Base-by-base conservation (phyloP, 495 filamentous ascomycete genomes). In the Xylaria curta region DNA sequence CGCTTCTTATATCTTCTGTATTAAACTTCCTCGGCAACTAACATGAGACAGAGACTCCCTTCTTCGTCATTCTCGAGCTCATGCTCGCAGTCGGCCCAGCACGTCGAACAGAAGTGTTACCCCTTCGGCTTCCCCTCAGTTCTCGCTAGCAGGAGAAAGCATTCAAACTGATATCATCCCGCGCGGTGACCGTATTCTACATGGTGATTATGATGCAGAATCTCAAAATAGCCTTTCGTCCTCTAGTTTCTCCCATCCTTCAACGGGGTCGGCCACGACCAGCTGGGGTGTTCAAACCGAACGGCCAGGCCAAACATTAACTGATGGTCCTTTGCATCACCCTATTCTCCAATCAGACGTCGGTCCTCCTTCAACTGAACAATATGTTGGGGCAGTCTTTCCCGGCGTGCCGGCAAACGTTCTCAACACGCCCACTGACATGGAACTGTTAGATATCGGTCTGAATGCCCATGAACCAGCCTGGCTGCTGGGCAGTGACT, bases 1-100 rank as follows among this genome's bases (percentile, higher is more conserved):
- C 40, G 19, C 5, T 49, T 12, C 19, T 38, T 17, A 7, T 6
- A 1, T 36, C 47, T 51, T 3, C 36, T 40, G 17, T 56, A 28
- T 24, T 1, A 17, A 42, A 4, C 5, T 9, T 2, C 49, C 19
- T 2, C 21, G 17, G 13, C 36, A 42, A 49, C 56, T 69, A 61
- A 69, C 53, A 60, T 60, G 40, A 36, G n/a, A 26, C 54, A 69
- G 66, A 47, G 66, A 69, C 21, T 69, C 66, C 26, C 66, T 69
- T 38, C 66, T 69, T 49, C 66, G 66, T 61, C 66, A 69, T 61
- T 69, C 66, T 31, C 66, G 66, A 47, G 66, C 66, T 15, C 66
- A 69, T 49, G 17, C 38, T 69, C 66, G 42, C 31, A 56, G 56
- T 36, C 40, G 21, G 33, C 13, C 38, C 6, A 49, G 21, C 36